These are phyloP conservation scores for Microbotryomycetes sp. DNA, from an alignment of 1,284 basidiomycete species.

Conservation along the genomic window DNA sequence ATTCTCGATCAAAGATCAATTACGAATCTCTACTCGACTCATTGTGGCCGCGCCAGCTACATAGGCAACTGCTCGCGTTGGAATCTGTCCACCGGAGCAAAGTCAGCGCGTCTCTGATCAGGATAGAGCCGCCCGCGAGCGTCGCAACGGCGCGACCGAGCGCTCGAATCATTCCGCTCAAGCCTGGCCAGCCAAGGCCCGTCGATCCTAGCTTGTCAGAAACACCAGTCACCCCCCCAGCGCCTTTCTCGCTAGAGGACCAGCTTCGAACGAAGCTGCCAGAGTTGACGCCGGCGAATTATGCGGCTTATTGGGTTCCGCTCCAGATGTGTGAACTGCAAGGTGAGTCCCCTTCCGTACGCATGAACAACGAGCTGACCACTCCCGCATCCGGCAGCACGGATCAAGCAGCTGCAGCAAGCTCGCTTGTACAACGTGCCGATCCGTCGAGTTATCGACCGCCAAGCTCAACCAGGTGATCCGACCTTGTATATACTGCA, in stretches of 20 bases:
- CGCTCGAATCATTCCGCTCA: background rate
- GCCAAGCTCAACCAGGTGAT: background rate
- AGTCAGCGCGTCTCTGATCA: background rate
- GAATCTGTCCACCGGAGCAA: background rate
- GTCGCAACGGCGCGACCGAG: background rate
- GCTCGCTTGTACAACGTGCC: slow-evolving; percentile 11
- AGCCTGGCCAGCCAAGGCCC: background rate
- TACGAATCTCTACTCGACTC: slow-evolving; percentile 6
- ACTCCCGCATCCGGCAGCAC: no score
- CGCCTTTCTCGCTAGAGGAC: background rate
- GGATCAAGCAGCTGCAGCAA: slow-evolving; percentile 6
- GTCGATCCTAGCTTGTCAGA: background rate
- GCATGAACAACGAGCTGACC: no score
- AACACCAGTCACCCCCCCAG: background rate
- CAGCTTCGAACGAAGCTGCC: background rate
- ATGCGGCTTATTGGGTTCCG: slow-evolving; percentile 13
- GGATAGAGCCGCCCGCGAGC: background rate
- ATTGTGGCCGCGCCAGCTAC: slow-evolving; percentile 6
- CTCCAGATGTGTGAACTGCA: slow-evolving; percentile 3
- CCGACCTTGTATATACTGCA: slow-evolving; percentile 16
- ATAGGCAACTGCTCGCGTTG: background rate
- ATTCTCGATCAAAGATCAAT: slow-evolving; percentile 1
- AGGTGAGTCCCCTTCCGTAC: background rate
- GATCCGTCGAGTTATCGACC: background rate
- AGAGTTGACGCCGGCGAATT: slow-evolving; percentile 4